phyloP scores from a whole-genome alignment of 371 early-diverging fungal genomes.

The Rhizomucor miehei region DNA sequence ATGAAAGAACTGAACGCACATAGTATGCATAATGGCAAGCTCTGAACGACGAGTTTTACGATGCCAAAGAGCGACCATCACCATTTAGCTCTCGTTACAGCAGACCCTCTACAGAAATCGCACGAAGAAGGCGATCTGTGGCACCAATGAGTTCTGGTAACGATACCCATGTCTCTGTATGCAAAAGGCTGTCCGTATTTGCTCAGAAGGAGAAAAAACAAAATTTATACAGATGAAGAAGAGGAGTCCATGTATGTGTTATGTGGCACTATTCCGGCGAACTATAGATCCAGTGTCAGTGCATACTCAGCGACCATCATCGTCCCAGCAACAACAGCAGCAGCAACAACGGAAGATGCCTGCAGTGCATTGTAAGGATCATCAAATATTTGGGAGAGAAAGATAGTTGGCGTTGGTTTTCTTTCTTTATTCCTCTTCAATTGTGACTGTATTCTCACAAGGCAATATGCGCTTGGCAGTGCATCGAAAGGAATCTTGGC shows the following conservation, averaged over 20 bases:
- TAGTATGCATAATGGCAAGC: not conserved
- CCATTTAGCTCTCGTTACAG: not conserved
- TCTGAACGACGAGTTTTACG: constrained; percentile 18
- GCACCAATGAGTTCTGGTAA: not conserved
- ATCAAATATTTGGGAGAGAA: too few relatives aligned
- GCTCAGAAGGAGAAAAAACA: too few relatives aligned
- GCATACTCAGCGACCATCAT: not conserved
- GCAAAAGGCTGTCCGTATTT: too few relatives aligned
- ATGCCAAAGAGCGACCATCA: constrained; percentile 13
- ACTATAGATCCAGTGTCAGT: not conserved
- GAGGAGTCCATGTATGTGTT: too few relatives aligned
- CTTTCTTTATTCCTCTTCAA: too few relatives aligned
- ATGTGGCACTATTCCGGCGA: not conserved
- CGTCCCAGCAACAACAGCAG: not conserved
- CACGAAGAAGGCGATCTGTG: not conserved
- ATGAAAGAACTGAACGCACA: too few relatives aligned
- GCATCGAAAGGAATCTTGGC: not conserved
- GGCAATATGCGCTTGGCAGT: not conserved
- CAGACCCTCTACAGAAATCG: not conserved
- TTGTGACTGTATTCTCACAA: too few relatives aligned
- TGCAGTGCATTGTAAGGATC: too few relatives aligned
- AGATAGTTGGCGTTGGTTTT: too few relatives aligned
- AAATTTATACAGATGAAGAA: too few relatives aligned
- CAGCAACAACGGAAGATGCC: not conserved
- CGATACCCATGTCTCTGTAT: too few relatives aligned